Evolutionary conservation across 257 asterid genomes (phyloP).

Genomic region (Solanum lycopersicoides): DNA sequence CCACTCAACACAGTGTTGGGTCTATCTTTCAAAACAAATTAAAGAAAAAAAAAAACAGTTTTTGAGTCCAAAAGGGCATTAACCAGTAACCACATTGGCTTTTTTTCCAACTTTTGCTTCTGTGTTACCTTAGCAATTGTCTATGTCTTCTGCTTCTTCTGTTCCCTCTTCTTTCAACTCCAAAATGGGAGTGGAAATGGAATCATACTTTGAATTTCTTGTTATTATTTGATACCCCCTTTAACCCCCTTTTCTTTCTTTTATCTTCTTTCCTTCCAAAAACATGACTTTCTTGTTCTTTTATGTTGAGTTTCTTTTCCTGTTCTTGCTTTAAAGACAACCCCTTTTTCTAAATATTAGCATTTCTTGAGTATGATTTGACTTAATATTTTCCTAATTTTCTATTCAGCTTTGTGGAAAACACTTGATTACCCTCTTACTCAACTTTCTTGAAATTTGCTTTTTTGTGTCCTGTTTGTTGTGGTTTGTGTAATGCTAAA

Average conservation of each 20-base stretch:
- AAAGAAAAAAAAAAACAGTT: not conserved
- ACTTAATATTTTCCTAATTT: conserved; percentile 8
- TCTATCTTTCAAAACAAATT: not conserved
- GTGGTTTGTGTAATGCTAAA: not conserved
- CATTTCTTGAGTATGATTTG: conserved; percentile 14
- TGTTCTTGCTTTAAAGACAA: conserved; percentile 40
- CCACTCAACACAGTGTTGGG: conserved; percentile 58
- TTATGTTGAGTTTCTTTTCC: conserved; percentile 15
- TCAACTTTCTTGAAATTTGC: conserved; percentile 2
- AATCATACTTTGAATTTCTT: conserved; percentile 78
- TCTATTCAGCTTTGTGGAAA: conserved; percentile 3
- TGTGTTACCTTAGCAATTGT: conserved; percentile 65
- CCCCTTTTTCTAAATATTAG: conserved; percentile 20
- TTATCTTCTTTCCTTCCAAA: not conserved
- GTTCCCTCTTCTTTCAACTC: conserved; percentile 54
- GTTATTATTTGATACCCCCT: conserved; percentile 59
- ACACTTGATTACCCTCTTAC: conserved; percentile 21
- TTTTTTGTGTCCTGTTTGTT: not conserved
- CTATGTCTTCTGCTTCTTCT: conserved; percentile 68
- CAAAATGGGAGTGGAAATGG: conserved; percentile 53
- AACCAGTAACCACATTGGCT: conserved; percentile 47
- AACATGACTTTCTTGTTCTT: conserved; percentile 11
- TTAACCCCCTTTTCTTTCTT: not conserved
- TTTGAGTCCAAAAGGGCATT: conserved; percentile 57
- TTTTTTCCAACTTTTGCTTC: conserved; percentile 60